A percentile compares a stretch with the other conserved stretches of the same genome.
Conservation (phyloP, 2,329 filamentous ascomycete species). For the Teratosphaeria pseudoeucalypti region DNA sequence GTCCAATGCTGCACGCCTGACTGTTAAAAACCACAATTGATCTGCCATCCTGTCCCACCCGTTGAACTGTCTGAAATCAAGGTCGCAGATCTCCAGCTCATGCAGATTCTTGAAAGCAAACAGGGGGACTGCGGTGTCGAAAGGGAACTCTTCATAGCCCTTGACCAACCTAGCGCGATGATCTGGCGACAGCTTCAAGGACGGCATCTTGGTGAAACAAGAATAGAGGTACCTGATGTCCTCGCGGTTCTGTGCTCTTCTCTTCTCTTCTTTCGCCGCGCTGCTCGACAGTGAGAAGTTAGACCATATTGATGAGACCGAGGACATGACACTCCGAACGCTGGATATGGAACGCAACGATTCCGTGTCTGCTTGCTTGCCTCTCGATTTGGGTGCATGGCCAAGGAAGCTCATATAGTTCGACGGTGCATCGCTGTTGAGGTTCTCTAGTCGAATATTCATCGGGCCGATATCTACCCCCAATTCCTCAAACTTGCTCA, state of each 20-base stretch:
- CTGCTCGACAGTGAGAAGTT: constrained; percentile 76
- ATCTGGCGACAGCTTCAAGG: constrained; percentile 80
- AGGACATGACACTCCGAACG: constrained; percentile 93
- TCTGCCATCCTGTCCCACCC: constrained; percentile 93
- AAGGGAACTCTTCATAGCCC: constrained; percentile 90
- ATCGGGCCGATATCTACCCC: constrained; percentile 85
- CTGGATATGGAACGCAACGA: constrained; percentile 95
- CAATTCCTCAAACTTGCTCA: constrained; percentile 85
- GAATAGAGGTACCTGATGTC: constrained; percentile 96
- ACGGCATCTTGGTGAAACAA: constrained; percentile 96
- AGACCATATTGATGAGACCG: constrained; percentile 88
- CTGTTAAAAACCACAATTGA: constrained; percentile 75
- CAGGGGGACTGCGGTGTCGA: constrained; percentile 93
- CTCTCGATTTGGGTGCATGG: constrained; percentile 69
- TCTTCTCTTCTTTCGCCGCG: constrained; percentile 74
- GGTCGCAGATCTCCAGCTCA: constrained; percentile 83
- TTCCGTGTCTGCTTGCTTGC: constrained; percentile 69
- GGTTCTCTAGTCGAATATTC: constrained; percentile 90
- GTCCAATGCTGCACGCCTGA: constrained; percentile 79
- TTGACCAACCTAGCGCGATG: constrained; percentile 81
- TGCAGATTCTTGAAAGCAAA: constrained; percentile 96
- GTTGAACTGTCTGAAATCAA: constrained; percentile 94
- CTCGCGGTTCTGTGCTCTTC: constrained; percentile 72
- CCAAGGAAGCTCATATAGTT: constrained; percentile 95
- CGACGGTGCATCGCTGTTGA: constrained; percentile 76